A percentile compares a stretch with the other conserved stretches of the same genome.
Evolutionary conservation across 176 grass and related monocot species (phyloP).

Genomic region (Triticum monococcum): DNA sequence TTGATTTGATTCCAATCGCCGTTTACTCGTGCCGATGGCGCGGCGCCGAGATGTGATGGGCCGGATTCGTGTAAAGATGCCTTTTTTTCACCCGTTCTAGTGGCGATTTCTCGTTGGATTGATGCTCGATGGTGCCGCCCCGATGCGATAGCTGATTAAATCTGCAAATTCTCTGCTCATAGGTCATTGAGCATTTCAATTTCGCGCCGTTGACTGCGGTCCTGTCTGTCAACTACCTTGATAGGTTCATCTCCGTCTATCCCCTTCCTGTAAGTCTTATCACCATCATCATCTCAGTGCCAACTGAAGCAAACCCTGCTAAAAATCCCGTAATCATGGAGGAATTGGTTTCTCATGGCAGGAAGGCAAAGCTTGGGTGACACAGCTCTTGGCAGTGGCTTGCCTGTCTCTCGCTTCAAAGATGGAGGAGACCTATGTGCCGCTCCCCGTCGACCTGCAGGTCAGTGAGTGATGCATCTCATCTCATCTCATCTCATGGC

Average conservation of each 20-base stretch:
- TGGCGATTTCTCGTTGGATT: constrained; percentile 29
- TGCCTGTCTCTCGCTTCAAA: constrained; percentile 94
- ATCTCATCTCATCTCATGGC: not conserved
- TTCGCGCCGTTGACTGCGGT: constrained; percentile 83
- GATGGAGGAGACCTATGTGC: constrained; percentile 86
- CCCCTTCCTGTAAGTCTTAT: constrained; percentile 78
- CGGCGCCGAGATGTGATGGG: constrained; percentile 14
- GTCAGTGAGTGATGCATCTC: constrained; percentile 39
- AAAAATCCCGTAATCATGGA: constrained; percentile 33
- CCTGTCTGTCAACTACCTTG: constrained; percentile 89
- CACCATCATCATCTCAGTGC: not conserved
- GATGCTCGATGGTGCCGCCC: not conserved
- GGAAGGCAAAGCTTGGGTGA: constrained; percentile 74
- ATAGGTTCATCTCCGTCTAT: constrained; percentile 81
- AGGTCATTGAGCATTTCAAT: constrained; percentile 80
- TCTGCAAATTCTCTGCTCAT: constrained; percentile 46
- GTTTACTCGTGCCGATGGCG: constrained; percentile 13
- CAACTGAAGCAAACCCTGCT: constrained; percentile 15
- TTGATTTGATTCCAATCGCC: constrained; percentile 20
- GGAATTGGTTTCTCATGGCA: constrained; percentile 24
- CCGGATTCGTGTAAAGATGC: constrained; percentile 33
- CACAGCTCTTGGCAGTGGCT: constrained; percentile 77
- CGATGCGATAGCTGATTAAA: constrained; percentile 33
- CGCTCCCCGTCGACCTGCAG: constrained; percentile 77
- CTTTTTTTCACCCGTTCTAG: constrained; percentile 13